phyloP scores from a whole-genome alignment of 345 rosid genomes.

The Eucalyptus victrix region DNA sequence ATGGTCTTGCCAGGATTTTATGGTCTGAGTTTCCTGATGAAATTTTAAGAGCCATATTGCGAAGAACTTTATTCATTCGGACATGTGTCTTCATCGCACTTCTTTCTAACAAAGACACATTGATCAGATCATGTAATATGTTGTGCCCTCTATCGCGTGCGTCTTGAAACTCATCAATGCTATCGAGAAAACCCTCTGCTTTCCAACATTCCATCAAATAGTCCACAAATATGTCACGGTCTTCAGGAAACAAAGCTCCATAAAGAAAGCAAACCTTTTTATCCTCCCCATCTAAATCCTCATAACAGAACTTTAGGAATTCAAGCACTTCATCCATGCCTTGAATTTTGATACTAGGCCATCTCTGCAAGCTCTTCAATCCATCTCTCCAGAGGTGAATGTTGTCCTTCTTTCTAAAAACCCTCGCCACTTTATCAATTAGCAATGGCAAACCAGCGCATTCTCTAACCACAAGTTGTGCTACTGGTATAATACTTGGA shows the following conservation, averaged over 20 bases:
- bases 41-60: too few species aligned
- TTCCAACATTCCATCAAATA: slow-evolving; percentile 13
- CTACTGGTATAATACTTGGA: neutral
- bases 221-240: neutral
- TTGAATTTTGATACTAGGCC: neutral
- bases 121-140: too few species aligned
- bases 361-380: neutral
- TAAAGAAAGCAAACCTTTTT: slow-evolving; percentile 10
- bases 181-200: slow-evolving; percentile 2
- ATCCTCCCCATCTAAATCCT: slow-evolving; percentile 1
- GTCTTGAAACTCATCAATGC: neutral
- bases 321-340: slow-evolving; percentile 11
- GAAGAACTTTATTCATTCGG: too few species aligned
- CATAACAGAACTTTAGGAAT: neutral
- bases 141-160: slow-evolving; percentile 2
- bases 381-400: neutral
- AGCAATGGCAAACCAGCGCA: slow-evolving; percentile 12
- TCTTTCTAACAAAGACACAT: too few species aligned
- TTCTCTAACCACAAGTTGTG: neutral
- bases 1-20: too few species aligned
- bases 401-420: too few species aligned
- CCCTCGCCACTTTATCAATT: neutral
- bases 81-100: too few species aligned
- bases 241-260: slow-evolving; percentile 4
- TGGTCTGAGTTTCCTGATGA: too few species aligned